A percentile compares a stretch with the other conserved stretches of the same genome.
Evolutionary conservation across 352 stramenopile genomes (phyloP).

Genomic region (Phytophthora colocasiae): DNA sequence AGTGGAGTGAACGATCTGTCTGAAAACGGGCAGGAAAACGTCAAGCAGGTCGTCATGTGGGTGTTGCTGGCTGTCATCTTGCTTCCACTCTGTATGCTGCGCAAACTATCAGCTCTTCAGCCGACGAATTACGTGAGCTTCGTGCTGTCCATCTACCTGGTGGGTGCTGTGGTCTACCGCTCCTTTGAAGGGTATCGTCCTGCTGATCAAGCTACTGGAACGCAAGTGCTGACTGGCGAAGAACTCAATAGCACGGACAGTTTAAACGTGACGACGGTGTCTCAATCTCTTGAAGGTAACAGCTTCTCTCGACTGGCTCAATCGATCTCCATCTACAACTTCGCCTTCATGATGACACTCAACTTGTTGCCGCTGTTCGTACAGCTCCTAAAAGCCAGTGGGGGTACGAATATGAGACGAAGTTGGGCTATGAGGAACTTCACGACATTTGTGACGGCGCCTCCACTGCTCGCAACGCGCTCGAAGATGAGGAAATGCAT

Average conservation of each 20-base stretch:
- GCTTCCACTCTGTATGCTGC: constrained; percentile 68
- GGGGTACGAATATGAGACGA: constrained; percentile 26
- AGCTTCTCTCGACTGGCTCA: constrained; percentile 50
- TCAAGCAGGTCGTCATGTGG: constrained; percentile 50
- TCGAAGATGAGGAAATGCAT: constrained; percentile 59
- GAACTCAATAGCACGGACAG: constrained; percentile 1
- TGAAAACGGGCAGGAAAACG: constrained; percentile 13
- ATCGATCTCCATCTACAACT: constrained; percentile 80
- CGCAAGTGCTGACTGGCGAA: constrained; percentile 7
- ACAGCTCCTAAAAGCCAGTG: constrained; percentile 48
- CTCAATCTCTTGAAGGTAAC: constrained; percentile 15
- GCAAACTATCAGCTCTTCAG: constrained; percentile 64
- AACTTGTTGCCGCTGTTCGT: constrained; percentile 81
- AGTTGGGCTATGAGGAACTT: constrained; percentile 44
- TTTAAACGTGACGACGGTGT: neutral
- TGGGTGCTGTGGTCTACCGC: constrained; percentile 56
- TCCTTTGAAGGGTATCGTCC: constrained; percentile 28
- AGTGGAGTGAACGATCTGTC: constrained; percentile 10
- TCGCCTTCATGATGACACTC: constrained; percentile 82
- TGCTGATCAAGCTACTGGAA: constrained; percentile 19
- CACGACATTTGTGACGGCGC: constrained; percentile 27
- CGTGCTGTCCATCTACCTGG: constrained; percentile 63
- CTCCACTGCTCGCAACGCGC: constrained; percentile 26
- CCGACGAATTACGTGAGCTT: constrained; percentile 77
- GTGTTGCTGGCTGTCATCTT: constrained; percentile 45